Percentiles rank a stretch among this genome's conserved stretches.
These are phyloP conservation scores for Cucurbita maxima DNA, from an alignment of 306 rosid species.

Conservation along the genomic window DNA sequence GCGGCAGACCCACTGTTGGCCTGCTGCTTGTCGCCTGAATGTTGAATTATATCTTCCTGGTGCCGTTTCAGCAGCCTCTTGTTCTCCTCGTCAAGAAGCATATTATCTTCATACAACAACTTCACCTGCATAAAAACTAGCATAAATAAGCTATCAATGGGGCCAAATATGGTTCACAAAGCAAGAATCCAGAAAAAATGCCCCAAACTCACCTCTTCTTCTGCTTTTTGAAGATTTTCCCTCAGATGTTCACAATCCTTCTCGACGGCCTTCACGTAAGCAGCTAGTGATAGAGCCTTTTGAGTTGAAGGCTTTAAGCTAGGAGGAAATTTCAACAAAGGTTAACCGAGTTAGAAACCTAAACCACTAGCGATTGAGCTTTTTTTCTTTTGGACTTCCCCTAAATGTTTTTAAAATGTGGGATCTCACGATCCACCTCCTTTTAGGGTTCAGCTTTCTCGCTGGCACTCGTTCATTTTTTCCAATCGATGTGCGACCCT, in stretches of 20 bases:
- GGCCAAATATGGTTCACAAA: not conserved
- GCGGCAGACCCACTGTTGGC: constrained; percentile 44
- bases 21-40: constrained; percentile 47
- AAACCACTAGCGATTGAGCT: not conserved
- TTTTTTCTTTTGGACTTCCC: too few relatives aligned
- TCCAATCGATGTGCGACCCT: too few relatives aligned
- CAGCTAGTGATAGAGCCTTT: constrained; percentile 49
- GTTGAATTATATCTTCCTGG: constrained; percentile 35
- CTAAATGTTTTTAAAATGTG: too few relatives aligned
- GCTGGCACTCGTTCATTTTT: too few relatives aligned
- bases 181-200: not conserved
- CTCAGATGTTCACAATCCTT: constrained; percentile 65
- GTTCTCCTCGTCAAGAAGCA: constrained; percentile 43
- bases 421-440: too few relatives aligned
- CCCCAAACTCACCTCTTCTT: constrained; percentile 55
- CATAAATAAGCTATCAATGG: not conserved
- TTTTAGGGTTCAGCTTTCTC: too few relatives aligned
- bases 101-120: constrained; percentile 57
- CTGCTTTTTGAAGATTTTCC: constrained; percentile 71
- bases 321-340: constrained; percentile 6
- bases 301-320: constrained; percentile 60
- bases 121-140: constrained; percentile 45
- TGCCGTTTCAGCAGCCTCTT: constrained; percentile 29
- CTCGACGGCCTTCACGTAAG: constrained; percentile 47
- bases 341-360: not conserved